These are phyloP conservation scores for Pseudozyma pruni DNA, from an alignment of 1,284 basidiomycete genomes.

Conservation along the genomic window DNA sequence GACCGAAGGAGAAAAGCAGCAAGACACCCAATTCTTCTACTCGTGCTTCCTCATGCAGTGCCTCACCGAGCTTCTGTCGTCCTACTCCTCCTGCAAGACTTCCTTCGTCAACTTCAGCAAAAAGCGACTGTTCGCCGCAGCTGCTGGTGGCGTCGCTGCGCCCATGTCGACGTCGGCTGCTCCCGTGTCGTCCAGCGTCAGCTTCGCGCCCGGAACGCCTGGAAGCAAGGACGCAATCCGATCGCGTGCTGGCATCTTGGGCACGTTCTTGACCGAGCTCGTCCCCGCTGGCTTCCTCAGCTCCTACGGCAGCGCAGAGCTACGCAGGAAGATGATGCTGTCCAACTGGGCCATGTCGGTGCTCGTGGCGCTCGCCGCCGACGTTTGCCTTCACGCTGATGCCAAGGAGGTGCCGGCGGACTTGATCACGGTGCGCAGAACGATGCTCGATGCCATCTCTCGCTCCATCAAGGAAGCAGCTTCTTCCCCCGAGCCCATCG, in stretches of 20 bases:
- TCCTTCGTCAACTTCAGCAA: constrained; percentile 84
- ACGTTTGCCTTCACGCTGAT: constrained; percentile 75
- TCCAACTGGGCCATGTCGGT: constrained; percentile 86
- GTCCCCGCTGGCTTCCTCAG: constrained; percentile 66
- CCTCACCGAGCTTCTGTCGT: constrained; percentile 89
- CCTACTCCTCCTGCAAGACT: constrained; percentile 89
- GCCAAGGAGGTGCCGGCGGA: constrained; percentile 77
- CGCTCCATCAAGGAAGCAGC: constrained; percentile 86
- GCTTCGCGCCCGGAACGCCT: constrained; percentile 71
- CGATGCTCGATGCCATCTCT: constrained; percentile 86
- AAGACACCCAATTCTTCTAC: constrained; percentile 73
- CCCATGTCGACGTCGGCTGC: constrained; percentile 76
- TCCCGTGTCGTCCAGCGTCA: constrained; percentile 80
- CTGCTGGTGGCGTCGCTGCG: constrained; percentile 72
- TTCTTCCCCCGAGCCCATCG: constrained; percentile 74
- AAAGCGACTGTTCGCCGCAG: constrained; percentile 47
- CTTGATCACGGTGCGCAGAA: constrained; percentile 85
- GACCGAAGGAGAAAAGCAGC: constrained; percentile 31
- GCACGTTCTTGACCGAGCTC: constrained; percentile 61
- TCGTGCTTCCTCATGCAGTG: constrained; percentile 89
- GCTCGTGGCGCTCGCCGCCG: constrained; percentile 88
- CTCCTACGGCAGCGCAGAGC: constrained; percentile 56
- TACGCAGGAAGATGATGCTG: constrained; percentile 64
- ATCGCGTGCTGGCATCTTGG: constrained; percentile 43
- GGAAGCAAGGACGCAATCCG: constrained; percentile 28